These are phyloP conservation scores for Podaxis sp. DNA, from an alignment of 768 basidiomycete genomes.

Conservation along the genomic window DNA sequence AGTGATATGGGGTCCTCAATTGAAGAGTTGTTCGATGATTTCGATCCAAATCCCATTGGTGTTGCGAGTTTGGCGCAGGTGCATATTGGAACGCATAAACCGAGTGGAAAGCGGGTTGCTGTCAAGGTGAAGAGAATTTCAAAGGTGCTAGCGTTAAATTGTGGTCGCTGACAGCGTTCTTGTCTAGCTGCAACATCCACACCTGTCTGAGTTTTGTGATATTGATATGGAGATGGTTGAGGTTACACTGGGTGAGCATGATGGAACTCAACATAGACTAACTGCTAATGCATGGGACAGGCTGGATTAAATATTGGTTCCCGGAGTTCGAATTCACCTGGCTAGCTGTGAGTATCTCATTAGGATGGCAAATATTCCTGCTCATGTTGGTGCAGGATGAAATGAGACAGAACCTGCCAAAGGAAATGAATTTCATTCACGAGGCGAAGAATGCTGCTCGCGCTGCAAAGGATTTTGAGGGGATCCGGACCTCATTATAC, in stretches of 20 bases:
- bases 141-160: background rate
- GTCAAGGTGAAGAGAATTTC: conserved; percentile 57
- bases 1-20: conserved; percentile 74
- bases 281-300: conserved; percentile 24
- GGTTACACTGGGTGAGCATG: conserved; percentile 53
- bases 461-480: conserved; percentile 63
- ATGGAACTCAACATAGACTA: background rate
- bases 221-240: conserved; percentile 89
- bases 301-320: conserved; percentile 89
- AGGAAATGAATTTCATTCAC: conserved; percentile 92
- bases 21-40: conserved; percentile 75
- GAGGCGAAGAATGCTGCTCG: conserved; percentile 86
- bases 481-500: conserved; percentile 76
- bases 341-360: conserved; percentile 54
- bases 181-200: conserved; percentile 81
- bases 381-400: conserved; percentile 60
- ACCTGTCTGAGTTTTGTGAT: conserved; percentile 85
- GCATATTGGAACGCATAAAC: conserved; percentile 72
- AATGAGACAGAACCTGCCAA: conserved; percentile 88
- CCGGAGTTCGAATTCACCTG: conserved; percentile 95
- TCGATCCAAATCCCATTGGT: conserved; percentile 85
- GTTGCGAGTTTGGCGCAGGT: conserved; percentile 97
- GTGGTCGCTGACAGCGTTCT: conserved; percentile 5
- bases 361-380: conserved; percentile 15
- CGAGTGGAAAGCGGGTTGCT: conserved; percentile 74